phyloP scores from a whole-genome alignment of 352 stramenopile genomes.

The Phytopythium helicoides region DNA sequence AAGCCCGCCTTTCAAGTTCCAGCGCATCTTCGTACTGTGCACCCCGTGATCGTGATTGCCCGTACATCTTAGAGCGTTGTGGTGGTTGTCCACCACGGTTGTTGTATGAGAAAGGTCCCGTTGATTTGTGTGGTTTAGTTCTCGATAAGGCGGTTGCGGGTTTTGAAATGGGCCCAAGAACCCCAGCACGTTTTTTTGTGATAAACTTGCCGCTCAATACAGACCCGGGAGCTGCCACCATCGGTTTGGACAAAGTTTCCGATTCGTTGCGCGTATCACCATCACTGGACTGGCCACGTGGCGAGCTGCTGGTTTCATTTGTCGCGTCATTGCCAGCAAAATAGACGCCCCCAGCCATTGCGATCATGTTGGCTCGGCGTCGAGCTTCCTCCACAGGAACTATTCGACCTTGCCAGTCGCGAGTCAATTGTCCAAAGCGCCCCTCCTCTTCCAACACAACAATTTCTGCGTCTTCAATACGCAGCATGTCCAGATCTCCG shows the following conservation, averaged over 20 bases:
- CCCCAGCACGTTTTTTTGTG: slow-evolving; percentile 64
- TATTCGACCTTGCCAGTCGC: slow-evolving; percentile 65
- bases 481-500: slow-evolving; percentile 81
- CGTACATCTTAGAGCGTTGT: slow-evolving; percentile 4
- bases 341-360: slow-evolving; percentile 53
- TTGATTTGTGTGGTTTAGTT: neutral
- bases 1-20: slow-evolving; percentile 38
- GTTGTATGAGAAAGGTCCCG: neutral
- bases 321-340: slow-evolving; percentile 3
- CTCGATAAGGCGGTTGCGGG: slow-evolving; percentile 23
- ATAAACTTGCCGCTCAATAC: slow-evolving; percentile 29
- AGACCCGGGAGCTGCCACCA: neutral
- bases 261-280: slow-evolving; percentile 1
- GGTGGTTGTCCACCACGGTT: neutral
- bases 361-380: slow-evolving; percentile 51
- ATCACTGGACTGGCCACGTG: neutral
- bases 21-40: slow-evolving; percentile 71
- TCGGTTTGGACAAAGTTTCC: neutral
- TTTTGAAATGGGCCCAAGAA: slow-evolving; percentile 69
- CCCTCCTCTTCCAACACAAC: slow-evolving; percentile 75
- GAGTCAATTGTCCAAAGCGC: slow-evolving; percentile 53
- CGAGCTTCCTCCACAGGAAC: slow-evolving; percentile 63
- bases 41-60: slow-evolving; percentile 44
- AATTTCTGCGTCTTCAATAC: slow-evolving; percentile 65
- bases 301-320: neutral